Percentiles rank a stretch among this genome's conserved stretches.
These are phyloP conservation scores for Talaromyces sp. DNA, from an alignment of 2,329 filamentous ascomycete species.

Conservation along the genomic window DNA sequence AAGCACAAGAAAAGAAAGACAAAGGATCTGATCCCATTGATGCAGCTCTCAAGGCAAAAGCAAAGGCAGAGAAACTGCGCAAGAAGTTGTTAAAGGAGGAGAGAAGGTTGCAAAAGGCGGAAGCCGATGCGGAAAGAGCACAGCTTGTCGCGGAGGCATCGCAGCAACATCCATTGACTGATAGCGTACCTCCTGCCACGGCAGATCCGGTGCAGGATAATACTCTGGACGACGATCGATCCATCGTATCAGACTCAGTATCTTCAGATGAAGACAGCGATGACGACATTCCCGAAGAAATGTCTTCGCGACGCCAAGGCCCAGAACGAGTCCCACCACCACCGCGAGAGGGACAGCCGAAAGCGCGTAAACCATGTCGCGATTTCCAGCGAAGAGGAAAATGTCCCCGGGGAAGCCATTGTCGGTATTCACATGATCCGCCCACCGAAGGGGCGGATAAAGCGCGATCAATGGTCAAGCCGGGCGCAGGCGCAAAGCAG, in stretches of 20 bases:
- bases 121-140: constrained; percentile 41
- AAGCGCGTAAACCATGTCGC: constrained; percentile 33
- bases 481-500: constrained; percentile 15
- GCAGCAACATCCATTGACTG: constrained; percentile 24
- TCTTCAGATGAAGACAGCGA: constrained; percentile 24
- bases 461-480: constrained; percentile 16
- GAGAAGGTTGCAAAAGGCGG: constrained; percentile 43
- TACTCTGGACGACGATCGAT: constrained; percentile 39
- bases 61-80: constrained; percentile 41
- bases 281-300: constrained; percentile 39
- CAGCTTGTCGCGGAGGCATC: constrained; percentile 34
- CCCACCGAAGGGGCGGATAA: constrained; percentile 14
- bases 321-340: constrained; percentile 41
- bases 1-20: constrained; percentile 26
- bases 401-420: constrained; percentile 42
- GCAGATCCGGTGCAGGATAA: constrained; percentile 13
- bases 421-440: constrained; percentile 42
- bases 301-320: constrained; percentile 38
- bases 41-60: constrained; percentile 35
- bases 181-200: not conserved
- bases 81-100: constrained; percentile 64
- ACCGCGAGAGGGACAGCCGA: constrained; percentile 31
- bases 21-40: constrained; percentile 27
- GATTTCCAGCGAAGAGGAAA: constrained; percentile 41
- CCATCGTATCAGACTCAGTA: constrained; percentile 33